phyloP scores from a whole-genome alignment of 176 grass and related monocot species.

The Oryza rufipogon region DNA sequence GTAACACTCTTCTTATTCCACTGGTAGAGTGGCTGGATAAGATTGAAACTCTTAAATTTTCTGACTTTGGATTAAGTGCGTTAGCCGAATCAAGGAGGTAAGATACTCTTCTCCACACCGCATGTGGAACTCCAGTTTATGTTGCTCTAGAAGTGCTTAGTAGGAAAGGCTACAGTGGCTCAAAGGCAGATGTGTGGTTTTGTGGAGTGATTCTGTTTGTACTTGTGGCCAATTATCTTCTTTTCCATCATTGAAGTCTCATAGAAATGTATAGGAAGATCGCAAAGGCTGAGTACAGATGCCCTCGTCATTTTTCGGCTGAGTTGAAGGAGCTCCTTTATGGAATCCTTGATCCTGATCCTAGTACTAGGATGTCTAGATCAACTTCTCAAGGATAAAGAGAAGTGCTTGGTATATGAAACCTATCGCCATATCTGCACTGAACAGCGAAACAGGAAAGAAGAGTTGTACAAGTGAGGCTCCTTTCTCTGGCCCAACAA shows the following conservation, averaged over 20 bases:
- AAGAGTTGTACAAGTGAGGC: background rate
- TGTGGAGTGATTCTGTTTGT: constrained; percentile 91
- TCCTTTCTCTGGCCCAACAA: background rate
- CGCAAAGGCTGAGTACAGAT: constrained; percentile 65
- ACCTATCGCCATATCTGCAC: constrained; percentile 23
- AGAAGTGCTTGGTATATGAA: constrained; percentile 75
- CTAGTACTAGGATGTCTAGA: constrained; percentile 68
- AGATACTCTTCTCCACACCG: constrained; percentile 75
- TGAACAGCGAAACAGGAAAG: constrained; percentile 14
- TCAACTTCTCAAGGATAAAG: constrained; percentile 51
- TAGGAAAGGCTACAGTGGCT: constrained; percentile 70
- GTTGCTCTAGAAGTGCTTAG: constrained; percentile 81
- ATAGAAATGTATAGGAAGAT: constrained; percentile 93
- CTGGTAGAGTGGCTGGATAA: constrained; percentile 50
- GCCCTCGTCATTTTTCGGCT: constrained; percentile 71
- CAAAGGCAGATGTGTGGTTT: constrained; percentile 84
- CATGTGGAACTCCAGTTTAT: constrained; percentile 83
- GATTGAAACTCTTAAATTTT: constrained; percentile 63
- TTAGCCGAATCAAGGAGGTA: constrained; percentile 67
- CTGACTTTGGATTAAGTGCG: constrained; percentile 88
- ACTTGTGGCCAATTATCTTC: constrained; percentile 67
- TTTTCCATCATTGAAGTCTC: constrained; percentile 80
- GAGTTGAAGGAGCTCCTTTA: constrained; percentile 64
- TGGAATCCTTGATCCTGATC: constrained; percentile 78
- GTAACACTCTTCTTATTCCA: background rate